Base-by-base conservation (phyloP, 345 rosid genomes). In the Hypericum androsaemum region DNA sequence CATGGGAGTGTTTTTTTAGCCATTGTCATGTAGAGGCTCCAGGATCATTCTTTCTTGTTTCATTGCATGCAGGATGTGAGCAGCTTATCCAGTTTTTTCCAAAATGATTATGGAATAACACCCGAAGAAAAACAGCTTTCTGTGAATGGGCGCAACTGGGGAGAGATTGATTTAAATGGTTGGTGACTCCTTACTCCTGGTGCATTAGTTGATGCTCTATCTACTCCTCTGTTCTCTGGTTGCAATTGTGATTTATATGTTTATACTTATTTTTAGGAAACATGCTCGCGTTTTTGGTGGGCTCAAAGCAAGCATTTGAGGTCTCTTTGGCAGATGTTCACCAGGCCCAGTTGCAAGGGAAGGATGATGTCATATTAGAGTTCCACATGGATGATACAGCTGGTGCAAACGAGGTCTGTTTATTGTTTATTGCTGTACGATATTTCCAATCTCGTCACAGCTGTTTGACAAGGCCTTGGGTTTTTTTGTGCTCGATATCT, bases 311-410 rank as follows among this genome's bases (percentile, higher is more conserved):
- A 81, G 99, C 90, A 47, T 92, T 92, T 78, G 99, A 92, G 68
- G 77, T 81, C 12, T 88, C 97, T 2, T 62, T 88, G 57, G 86
- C 98, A 17, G 97, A 92, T 70, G 98, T 92, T 51, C 70, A 95
- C 0, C 98, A 92, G 50, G 81, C 94, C 42, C 94, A 88, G 65
- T 64, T 88, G 64, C 97, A 83, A 72, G 97, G 95, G 53, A 88
- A 92, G 65, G 83, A 83, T 66, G 97, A 92, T 66, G 99, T 92
- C 44, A 53, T 82, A 28, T 73, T 92, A 79, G 90, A 92, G 83
- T 92, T 92, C 74, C 98, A 92, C 61, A 86, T 85, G 42, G 95
- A 88, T 83, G 98, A 92, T 64, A 88, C 94, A 9, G 77, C 95
- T 55, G 97, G 98, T 64, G 98, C 94, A 53, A 92, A 85, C 68